Evolutionary conservation across 371 early-diverging fungal genomes (phyloP).

Genomic region (Zopfochytrium polystomum): DNA sequence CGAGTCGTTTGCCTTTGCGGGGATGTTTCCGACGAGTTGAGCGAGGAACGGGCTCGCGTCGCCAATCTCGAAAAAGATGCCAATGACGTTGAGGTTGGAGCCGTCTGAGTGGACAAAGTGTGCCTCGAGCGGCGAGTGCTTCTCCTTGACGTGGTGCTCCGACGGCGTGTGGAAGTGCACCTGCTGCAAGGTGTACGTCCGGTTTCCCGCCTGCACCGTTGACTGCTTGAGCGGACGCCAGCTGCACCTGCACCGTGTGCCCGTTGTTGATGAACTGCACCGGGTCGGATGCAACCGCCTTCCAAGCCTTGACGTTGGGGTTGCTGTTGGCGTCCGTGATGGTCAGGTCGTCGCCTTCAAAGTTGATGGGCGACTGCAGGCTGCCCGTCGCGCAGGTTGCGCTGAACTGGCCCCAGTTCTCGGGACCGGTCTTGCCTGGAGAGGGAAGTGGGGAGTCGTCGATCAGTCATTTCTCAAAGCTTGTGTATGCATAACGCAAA

Average conservation of each 20-base stretch:
- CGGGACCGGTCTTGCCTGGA: not conserved
- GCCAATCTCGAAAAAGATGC: slow-evolving; percentile 31
- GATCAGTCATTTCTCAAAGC: not conserved
- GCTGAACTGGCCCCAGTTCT: slow-evolving; percentile 5
- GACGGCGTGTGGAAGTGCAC: slow-evolving; percentile 7
- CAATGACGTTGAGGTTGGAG: slow-evolving; percentile 35
- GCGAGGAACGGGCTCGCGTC: slow-evolving; percentile 6
- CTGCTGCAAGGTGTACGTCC: slow-evolving; percentile 3
- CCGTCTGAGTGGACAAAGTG: slow-evolving; percentile 43
- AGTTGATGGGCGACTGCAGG: slow-evolving; percentile 11
- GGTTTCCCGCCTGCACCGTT: not conserved
- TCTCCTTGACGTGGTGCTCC: slow-evolving; percentile 10
- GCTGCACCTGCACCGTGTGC: slow-evolving; percentile 6
- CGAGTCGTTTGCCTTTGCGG: not conserved
- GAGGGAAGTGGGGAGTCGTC: not conserved
- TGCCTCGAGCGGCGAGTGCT: slow-evolving; percentile 27
- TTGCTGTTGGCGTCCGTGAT: slow-evolving; percentile 5
- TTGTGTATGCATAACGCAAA: not conserved
- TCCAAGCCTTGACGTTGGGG: slow-evolving; percentile 1
- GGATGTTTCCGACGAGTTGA: not conserved
- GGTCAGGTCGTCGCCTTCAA: slow-evolving; percentile 5
- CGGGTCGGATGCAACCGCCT: not conserved
- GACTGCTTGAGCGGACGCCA: not conserved
- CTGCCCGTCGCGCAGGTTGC: slow-evolving; percentile 1
- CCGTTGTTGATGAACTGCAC: slow-evolving; percentile 10